Evolutionary conservation across 345 rosid genomes (phyloP).

Genomic region (Moricandia arvensis): DNA sequence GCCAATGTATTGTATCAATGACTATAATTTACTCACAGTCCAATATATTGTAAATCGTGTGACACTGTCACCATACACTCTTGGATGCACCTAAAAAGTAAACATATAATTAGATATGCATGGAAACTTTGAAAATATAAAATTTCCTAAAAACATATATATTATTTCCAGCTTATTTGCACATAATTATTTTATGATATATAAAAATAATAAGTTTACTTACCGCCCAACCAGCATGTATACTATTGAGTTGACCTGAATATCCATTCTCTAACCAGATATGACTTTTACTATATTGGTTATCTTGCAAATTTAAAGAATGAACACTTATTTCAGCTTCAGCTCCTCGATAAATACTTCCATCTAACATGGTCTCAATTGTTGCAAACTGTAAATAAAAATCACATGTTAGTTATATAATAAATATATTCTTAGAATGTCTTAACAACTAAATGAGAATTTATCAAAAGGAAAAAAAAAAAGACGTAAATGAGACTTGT

Average conservation of each 20-base stretch:
- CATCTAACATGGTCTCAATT: slow-evolving; percentile 16
- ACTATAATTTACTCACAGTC: slow-evolving; percentile 19
- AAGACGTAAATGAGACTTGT: not conserved
- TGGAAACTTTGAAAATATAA: not conserved
- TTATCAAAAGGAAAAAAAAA: not conserved
- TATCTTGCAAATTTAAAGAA: not conserved
- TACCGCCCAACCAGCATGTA: slow-evolving; percentile 35
- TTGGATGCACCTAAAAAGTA: slow-evolving; percentile 21
- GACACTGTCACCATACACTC: slow-evolving; percentile 24
- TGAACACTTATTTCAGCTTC: slow-evolving; percentile 22
- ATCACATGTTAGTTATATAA: not conserved
- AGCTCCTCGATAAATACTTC: slow-evolving; percentile 23
- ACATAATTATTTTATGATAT: not conserved
- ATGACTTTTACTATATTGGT: slow-evolving; percentile 23
- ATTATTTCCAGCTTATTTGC: not conserved
- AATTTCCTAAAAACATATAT: not conserved
- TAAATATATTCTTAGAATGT: not conserved
- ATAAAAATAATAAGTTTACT: not conserved
- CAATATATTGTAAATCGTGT: slow-evolving; percentile 24
- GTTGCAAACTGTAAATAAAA: slow-evolving; percentile 23
- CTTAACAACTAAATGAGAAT: not conserved
- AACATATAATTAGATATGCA: not conserved
- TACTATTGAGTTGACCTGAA: slow-evolving; percentile 15
- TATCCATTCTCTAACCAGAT: slow-evolving; percentile 33
- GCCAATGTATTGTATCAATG: not conserved